Conservation (phyloP, 179 eudicot species). For the Sideroxylon spinosum region DNA sequence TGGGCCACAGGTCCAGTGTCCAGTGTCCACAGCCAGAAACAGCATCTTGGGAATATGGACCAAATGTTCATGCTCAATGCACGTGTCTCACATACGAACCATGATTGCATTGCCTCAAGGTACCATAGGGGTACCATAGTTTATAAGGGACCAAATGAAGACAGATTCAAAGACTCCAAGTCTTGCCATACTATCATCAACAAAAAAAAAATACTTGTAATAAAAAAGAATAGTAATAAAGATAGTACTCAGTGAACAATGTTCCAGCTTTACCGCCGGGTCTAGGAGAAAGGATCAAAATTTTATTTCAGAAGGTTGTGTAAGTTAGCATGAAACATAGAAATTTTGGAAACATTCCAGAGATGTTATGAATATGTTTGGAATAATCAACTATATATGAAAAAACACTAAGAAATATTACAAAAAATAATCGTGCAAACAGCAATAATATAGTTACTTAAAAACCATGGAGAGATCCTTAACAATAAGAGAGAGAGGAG, state of each 20-base stretch:
- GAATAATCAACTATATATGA: too few relatives aligned
- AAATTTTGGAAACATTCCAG: too few relatives aligned
- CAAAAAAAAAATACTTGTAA: not conserved
- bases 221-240: not conserved
- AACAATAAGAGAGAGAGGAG: not conserved
- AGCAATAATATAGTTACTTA: not conserved
- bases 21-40: not conserved
- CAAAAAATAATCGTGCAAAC: not conserved
- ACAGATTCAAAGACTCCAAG: not conserved
- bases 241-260: not conserved
- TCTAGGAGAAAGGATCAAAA: not conserved
- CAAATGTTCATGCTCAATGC: not conserved
- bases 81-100: slow-evolving; percentile 1
- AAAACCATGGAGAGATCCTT: not conserved
- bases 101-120: not conserved
- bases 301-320: too few relatives aligned
- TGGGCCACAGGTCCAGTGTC: not conserved
- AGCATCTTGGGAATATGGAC: not conserved
- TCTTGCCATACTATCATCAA: not conserved
- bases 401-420: too few relatives aligned
- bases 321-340: too few relatives aligned
- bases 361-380: too few relatives aligned
- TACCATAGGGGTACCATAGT: not conserved
- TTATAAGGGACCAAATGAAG: slow-evolving; percentile 2
- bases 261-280: not conserved